Evolutionary conservation across 345 rosid species (phyloP).

Genomic region (Acer negundo): DNA sequence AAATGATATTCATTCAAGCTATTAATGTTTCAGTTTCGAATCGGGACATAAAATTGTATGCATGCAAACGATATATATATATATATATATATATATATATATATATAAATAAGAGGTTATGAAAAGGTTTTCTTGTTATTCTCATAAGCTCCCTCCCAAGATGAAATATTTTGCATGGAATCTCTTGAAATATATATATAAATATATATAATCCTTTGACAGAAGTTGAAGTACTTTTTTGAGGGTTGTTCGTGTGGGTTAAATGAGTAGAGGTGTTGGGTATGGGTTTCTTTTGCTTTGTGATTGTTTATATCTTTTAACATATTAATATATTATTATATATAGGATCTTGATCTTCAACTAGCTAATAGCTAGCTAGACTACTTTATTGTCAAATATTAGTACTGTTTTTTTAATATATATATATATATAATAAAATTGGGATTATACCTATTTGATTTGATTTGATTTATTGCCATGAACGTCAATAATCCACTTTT

Average conservation of each 20-base stretch:
- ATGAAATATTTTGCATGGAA: slow-evolving; percentile 26
- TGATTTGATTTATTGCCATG: slow-evolving; percentile 33
- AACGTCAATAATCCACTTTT: slow-evolving; percentile 41
- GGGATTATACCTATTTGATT: slow-evolving; percentile 6
- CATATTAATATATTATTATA: not conserved
- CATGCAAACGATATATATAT: no score
- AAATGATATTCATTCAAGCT: no score
- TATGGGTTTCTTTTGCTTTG: slow-evolving; percentile 21
- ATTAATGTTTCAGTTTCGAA: no score
- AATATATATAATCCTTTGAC: not conserved
- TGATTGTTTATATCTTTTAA: slow-evolving; percentile 12
- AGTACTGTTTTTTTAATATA: not conserved
- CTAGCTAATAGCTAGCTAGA: not conserved
- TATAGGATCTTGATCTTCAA: slow-evolving; percentile 25
- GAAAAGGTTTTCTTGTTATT: not conserved
- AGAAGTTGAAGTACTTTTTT: slow-evolving; percentile 11
- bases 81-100: no score
- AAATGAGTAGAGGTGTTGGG: slow-evolving; percentile 13
- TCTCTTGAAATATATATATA: slow-evolving; percentile 7
- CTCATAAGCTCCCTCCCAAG: slow-evolving; percentile 4
- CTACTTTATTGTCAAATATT: slow-evolving; percentile 11
- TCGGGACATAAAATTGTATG: no score
- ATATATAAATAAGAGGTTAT: no score
- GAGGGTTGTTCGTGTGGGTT: slow-evolving; percentile 20
- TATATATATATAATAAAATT: not conserved